Evolutionary conservation across 148 eudicot genomes (phyloP), one percentile per base, ranked within the genome.

Genomic region (Dysphania ambrosioides): DNA sequence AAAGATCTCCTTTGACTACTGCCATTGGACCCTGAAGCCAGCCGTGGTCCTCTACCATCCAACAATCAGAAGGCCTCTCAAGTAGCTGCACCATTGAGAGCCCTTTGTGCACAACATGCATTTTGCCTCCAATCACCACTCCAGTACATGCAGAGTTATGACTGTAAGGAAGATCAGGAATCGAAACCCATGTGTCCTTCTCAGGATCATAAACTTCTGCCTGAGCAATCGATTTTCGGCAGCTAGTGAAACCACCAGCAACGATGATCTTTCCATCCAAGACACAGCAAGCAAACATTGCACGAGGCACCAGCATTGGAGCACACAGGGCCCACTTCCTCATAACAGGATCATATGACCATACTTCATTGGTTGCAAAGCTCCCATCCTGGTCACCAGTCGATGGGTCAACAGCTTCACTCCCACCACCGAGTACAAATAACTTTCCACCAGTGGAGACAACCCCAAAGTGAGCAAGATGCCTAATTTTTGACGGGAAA

Each of bases 11-110:
- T 60, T 83, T 76, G 15, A 91, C 91, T 60, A 92, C 97, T 1
- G 99, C 86, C 93, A 85, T 88, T 30, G 97, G 99, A 68, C 99
- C 97, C 77, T 90, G 94, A 62, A 82, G 88, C 99, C 97, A 96
- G 19, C 83, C 82, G 68, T 80, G 76, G 65, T 96, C 99, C 67
- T 82, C 81, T 27, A 88, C 99, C 0, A 66, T 77, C 99, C 99
- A 96, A 34, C 88, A 86, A 5, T 77, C 75, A 55, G 40, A 81
- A 26, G 83, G 75, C 26, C 68, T 83, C 66, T 88, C 90, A 72
- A 92, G 75, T 27, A 96, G 87, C 86, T 92, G 99, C 72, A 90
- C 88, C 36, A 83, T 83, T 4, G 97, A 86, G 53, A 86, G 79
- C 8, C 99, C 99, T 83, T 92, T 92, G 81, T 96, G 97, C 80